These are phyloP conservation scores for Aspergillus fischeri DNA, from an alignment of 2,329 filamentous ascomycete species.

Conservation along the genomic window DNA sequence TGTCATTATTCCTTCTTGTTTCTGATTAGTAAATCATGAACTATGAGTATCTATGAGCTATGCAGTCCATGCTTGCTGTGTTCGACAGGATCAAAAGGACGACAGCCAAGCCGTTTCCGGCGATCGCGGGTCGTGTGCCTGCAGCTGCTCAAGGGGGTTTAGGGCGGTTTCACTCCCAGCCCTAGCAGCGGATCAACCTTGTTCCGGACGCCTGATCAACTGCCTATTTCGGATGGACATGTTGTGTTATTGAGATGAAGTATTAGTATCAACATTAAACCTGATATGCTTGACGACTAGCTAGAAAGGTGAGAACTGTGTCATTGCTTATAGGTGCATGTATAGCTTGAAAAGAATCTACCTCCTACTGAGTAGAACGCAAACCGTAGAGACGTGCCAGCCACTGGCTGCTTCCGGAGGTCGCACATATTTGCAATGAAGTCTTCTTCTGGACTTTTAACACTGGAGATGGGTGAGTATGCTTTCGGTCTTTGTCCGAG, in stretches of 20 bases:
- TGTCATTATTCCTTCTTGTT: not conserved
- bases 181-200: not conserved
- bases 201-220: not conserved
- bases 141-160: slow-evolving; percentile 2
- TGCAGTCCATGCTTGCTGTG: not conserved
- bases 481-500: not conserved
- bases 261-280: no score
- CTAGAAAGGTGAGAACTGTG: no score
- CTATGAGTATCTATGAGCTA: not conserved
- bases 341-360: not conserved
- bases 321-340: no score
- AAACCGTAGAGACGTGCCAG: not conserved
- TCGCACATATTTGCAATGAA: not conserved
- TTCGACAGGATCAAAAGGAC: not conserved
- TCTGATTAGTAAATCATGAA: not conserved
- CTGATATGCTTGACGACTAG: no score
- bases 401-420: not conserved
- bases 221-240: not conserved
- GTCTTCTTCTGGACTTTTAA: no score
- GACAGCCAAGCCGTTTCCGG: slow-evolving; percentile 9
- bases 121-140: slow-evolving; percentile 7
- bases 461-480: not conserved
- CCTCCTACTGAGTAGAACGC: not conserved
- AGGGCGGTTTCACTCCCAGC: not conserved
- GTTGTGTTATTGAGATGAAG: no score